phyloP scores from a whole-genome alignment of 345 rosid genomes.

The Acer saccharum region DNA sequence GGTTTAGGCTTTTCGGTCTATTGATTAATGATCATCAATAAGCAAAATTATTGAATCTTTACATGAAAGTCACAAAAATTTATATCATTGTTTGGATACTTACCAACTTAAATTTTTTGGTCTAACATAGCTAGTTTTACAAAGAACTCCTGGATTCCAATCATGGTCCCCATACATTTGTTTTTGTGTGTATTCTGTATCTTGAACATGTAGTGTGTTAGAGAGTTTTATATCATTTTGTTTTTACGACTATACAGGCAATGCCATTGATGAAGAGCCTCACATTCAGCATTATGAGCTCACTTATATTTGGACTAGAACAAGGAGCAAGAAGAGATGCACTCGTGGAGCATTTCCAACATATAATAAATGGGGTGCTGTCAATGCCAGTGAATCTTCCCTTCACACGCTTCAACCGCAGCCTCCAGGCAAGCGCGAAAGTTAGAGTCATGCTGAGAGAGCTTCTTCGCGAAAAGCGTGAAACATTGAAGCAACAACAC shows the following conservation, averaged over 20 bases:
- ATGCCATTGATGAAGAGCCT: slow-evolving; percentile 40
- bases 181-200: not conserved
- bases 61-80: too few species aligned
- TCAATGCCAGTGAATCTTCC: slow-evolving; percentile 34
- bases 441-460: not conserved
- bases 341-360: slow-evolving; percentile 17
- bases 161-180: not conserved
- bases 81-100: too few species aligned
- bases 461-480: slow-evolving; percentile 10
- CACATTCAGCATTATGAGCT: slow-evolving; percentile 37
- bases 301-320: slow-evolving; percentile 33
- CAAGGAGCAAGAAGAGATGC: slow-evolving; percentile 21
- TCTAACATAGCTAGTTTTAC: too few species aligned
- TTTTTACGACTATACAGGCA: slow-evolving; percentile 3
- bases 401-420: slow-evolving; percentile 27
- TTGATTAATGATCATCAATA: too few species aligned
- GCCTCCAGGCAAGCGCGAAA: not conserved
- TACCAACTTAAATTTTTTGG: too few species aligned
- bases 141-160: too few species aligned
- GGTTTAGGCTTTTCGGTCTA: too few species aligned
- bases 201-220: not conserved
- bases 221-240: too few species aligned
- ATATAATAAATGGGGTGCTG: slow-evolving; percentile 26
- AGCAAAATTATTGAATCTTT: too few species aligned
- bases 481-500: slow-evolving; percentile 2